Conservation (phyloP, 73 alveolate genomes). For the Stentor roeselii region DNA sequence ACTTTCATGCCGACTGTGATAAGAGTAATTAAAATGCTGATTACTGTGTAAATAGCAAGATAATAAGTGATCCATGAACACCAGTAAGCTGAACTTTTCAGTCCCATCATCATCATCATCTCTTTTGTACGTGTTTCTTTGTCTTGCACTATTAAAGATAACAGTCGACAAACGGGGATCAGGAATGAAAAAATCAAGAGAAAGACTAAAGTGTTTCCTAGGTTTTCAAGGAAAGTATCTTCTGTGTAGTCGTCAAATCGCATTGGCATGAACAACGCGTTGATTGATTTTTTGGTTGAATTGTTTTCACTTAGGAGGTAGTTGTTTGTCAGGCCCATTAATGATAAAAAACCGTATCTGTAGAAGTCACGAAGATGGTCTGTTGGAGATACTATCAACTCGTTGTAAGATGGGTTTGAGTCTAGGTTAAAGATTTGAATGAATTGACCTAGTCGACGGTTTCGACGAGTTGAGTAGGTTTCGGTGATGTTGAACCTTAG, state of each 20-base stretch:
- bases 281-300: conserved; percentile 5
- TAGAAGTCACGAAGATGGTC: neutral
- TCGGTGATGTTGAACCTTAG: neutral
- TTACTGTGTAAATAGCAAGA: conserved; percentile 65
- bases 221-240: conserved; percentile 24
- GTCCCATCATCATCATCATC: conserved; percentile 98
- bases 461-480: neutral
- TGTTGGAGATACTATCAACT: neutral
- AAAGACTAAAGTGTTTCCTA: conserved; percentile 27
- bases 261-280: conserved; percentile 31
- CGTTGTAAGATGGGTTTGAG: neutral
- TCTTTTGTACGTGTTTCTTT: conserved; percentile 94
- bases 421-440: neutral
- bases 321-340: conserved; percentile 24
- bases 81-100: conserved; percentile 84
- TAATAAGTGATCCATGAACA: conserved; percentile 85
- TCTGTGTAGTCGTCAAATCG: conserved; percentile 25
- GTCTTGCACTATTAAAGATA: conserved; percentile 55
- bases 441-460: neutral
- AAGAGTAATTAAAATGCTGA: conserved; percentile 62
- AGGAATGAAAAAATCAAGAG: conserved; percentile 18
- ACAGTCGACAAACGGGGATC: conserved; percentile 20
- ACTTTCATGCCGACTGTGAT: conserved; percentile 30
- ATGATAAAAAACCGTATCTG: neutral
- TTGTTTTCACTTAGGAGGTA: conserved; percentile 21